Evolutionary conservation across 768 basidiomycete genomes (phyloP).

Genomic region (Cyathus striatus): DNA sequence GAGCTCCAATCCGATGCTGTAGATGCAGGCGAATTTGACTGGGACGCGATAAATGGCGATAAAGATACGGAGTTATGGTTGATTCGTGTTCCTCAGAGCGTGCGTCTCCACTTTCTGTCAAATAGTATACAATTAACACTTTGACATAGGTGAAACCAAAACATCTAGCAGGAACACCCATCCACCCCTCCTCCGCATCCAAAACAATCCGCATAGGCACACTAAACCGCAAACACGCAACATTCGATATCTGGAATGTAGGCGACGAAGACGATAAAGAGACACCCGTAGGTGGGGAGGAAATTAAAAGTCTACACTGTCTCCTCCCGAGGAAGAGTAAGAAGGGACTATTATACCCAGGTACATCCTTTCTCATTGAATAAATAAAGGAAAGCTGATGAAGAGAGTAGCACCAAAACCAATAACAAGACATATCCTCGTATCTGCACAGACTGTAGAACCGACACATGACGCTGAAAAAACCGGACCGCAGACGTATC

Average conservation of each 20-base stretch:
- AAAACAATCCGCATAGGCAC: constrained; percentile 39
- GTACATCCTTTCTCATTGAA: constrained; percentile 26
- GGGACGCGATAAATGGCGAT: constrained; percentile 52
- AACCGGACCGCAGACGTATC: constrained; percentile 19
- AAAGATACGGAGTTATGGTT: constrained; percentile 69
- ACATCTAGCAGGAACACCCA: constrained; percentile 46
- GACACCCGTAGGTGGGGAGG: constrained; percentile 48
- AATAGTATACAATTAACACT: not conserved
- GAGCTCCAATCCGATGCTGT: too few relatives aligned
- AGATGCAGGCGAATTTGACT: constrained; percentile 58
- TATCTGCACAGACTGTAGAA: constrained; percentile 43
- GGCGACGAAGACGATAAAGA: constrained; percentile 32
- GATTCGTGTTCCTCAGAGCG: constrained; percentile 63
- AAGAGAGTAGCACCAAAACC: constrained; percentile 48
- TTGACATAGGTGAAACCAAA: constrained; percentile 56
- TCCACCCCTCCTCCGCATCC: constrained; percentile 39
- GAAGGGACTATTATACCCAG: constrained; percentile 51
- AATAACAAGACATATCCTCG: constrained; percentile 51
- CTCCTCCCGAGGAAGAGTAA: constrained; percentile 62
- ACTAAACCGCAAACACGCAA: constrained; percentile 46
- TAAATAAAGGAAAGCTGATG: not conserved
- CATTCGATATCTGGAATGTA: constrained; percentile 65
- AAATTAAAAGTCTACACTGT: constrained; percentile 55
- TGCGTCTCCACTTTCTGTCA: constrained; percentile 27
- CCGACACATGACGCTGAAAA: constrained; percentile 24